Evolutionary conservation across 1,284 basidiomycete genomes (phyloP).

Genomic region (Lignosus rhinocerotis): DNA sequence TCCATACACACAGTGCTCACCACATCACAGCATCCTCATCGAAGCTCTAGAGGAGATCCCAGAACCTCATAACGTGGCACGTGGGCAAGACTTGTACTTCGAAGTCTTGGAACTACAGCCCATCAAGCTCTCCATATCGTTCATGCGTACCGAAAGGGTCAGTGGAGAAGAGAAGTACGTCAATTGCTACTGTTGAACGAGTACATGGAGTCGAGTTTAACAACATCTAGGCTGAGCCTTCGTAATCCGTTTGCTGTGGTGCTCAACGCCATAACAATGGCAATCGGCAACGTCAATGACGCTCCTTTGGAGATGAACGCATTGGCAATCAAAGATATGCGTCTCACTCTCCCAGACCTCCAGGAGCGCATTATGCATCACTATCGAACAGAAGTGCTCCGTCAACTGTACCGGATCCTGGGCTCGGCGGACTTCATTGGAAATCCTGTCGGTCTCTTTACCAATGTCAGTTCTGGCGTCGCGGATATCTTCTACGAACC

Average conservation of each 20-base stretch:
- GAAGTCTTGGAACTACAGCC: constrained; percentile 98
- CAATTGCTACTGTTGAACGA: neutral
- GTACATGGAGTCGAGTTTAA: neutral
- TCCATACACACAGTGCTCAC: neutral
- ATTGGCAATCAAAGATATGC: constrained; percentile 93
- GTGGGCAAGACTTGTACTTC: constrained; percentile 88
- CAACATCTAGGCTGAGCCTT: constrained; percentile 62
- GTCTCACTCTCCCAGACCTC: constrained; percentile 83
- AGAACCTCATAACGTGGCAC: constrained; percentile 70
- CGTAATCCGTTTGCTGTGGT: constrained; percentile 94
- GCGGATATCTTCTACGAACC: constrained; percentile 99
- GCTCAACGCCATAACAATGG: constrained; percentile 95
- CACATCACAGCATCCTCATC: constrained; percentile 66
- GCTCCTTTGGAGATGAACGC: constrained; percentile 97
- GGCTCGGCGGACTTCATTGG: constrained; percentile 96
- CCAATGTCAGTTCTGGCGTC: constrained; percentile 98
- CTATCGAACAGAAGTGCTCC: constrained; percentile 92
- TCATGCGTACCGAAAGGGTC: constrained; percentile 94
- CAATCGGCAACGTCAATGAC: constrained; percentile 95
- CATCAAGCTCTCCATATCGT: constrained; percentile 89
- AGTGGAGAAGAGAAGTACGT: constrained; percentile 91
- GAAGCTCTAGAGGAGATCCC: constrained; percentile 75
- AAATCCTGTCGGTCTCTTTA: constrained; percentile 95
- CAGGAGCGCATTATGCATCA: constrained; percentile 88
- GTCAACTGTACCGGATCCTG: constrained; percentile 94